A percentile compares a stretch with the other conserved stretches of the same genome.
These are phyloP conservation scores for Botrytis pseudocinerea DNA, from an alignment of 2,329 filamentous ascomycete genomes.

Conservation along the genomic window DNA sequence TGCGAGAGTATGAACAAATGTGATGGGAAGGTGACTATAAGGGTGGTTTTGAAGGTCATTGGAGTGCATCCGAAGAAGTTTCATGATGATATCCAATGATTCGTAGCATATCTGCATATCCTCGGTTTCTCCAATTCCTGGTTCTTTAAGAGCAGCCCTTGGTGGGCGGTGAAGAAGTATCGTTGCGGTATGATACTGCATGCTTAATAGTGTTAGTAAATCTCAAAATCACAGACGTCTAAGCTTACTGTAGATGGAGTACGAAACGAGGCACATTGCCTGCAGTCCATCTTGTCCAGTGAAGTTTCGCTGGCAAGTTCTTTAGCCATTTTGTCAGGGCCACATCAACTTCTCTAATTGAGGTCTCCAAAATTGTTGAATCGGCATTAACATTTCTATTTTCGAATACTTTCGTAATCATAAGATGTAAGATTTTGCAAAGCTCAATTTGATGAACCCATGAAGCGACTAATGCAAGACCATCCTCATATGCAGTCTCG, in stretches of 20 bases:
- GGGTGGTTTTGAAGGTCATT: constrained; percentile 44
- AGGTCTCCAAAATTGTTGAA: constrained; percentile 45
- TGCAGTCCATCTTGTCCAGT: constrained; percentile 54
- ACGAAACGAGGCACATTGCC: constrained; percentile 49
- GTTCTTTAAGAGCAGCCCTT: constrained; percentile 46
- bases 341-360: constrained; percentile 49
- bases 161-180: constrained; percentile 54
- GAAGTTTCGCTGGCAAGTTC: constrained; percentile 48
- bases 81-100: constrained; percentile 49
- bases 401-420: constrained; percentile 54
- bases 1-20: constrained; percentile 52
- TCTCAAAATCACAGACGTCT: not conserved
- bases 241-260: constrained; percentile 47
- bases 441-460: constrained; percentile 52
- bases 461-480: constrained; percentile 46
- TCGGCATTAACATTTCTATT: constrained; percentile 48
- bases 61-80: constrained; percentile 48
- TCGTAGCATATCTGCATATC: constrained; percentile 53
- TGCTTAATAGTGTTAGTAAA: constrained; percentile 31
- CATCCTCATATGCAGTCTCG: constrained; percentile 50
- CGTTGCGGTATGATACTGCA: constrained; percentile 53
- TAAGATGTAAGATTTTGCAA: constrained; percentile 50
- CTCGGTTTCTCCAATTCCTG: constrained; percentile 45
- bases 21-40: constrained; percentile 48
- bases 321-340: constrained; percentile 50